Evolutionary conservation across 2,329 filamentous ascomycete genomes (phyloP), one percentile per base, ranked within the genome.

Genomic region (Colletotrichum sp.): DNA sequence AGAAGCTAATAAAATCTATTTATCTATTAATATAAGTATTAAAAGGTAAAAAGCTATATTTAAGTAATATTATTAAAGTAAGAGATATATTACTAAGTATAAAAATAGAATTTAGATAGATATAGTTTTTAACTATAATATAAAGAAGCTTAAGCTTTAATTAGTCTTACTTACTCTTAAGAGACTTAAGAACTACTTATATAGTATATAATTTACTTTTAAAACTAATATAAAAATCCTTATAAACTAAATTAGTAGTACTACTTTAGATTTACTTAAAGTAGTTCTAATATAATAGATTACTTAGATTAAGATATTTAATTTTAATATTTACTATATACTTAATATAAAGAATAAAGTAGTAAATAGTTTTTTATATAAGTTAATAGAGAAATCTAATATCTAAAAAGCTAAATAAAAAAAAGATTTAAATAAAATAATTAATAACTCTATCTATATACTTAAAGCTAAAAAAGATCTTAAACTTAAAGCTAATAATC

Each of bases 31-130:
- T 57, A 57, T 57, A 57, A 57, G 0, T 8, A 57, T 1, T 27
- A 57, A 57, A 1, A 5, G 3, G 0, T 57, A 27, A 2, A 0
- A 0, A 3, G 5, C 5, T 25, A 55, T 55, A 13, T 0, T 55
- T 55, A 55, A 1, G 2, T 55, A 55, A 55, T 55, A 55, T 5
- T 55, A 55, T 15, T 55, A 55, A 3, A 4, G 1, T 25, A 55
- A 55, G 1, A 19, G 5, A 25, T 25, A 55, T 55, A 55, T 55
- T 55, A 55, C 11, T 52, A 6, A 11, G 3, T 52, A 22, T 52
- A 52, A 52, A 13, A 52, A 1, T 22, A 52, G 1, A 52, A 55
- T 55, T 1, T 55, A 55, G 2, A 55, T 13, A 3, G 2, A 2
- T 25, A 25, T 25, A 25, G 9, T n/a, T 13, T 1, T 55, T 55